Evolutionary conservation across 352 stramenopile genomes (phyloP), one percentile per base, ranked within the genome.

Genomic region (Phytophthora pisi): DNA sequence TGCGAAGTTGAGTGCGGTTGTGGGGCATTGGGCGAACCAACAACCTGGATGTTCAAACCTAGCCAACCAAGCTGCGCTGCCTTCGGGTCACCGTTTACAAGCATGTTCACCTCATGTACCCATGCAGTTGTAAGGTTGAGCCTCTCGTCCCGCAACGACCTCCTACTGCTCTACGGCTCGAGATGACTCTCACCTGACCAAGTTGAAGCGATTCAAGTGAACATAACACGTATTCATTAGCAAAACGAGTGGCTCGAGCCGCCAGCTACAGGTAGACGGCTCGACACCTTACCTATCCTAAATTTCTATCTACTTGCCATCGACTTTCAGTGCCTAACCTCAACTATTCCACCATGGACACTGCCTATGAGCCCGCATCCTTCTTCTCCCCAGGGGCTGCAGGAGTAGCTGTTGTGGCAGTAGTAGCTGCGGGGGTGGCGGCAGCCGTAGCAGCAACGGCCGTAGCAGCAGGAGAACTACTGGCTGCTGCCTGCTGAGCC

Each of bases 221-320:
- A 67, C 67, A 68, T 20, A 64, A 74, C 53, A 70, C 59, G 51
- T 60, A 70, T 77, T 61, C 52, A 60, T 63, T 73, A 59, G 58
- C 65, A 73, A 73, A 76, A 73, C 53, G 57, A 70, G 63, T 61
- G 67, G 31, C 56, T 30, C 40, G 9, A 70, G 47, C 26, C 45
- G 31, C 16, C 63, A 54, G 15, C 24, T 46, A 42, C 63, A 54
- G 9, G 13, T 46, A 42, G n/a, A 55, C 38, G 45, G 18, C 56
- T 61, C 28, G 13, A 47, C 26, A 36, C 46, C 57, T 24, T 61
- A 52, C 53, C 64, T 76, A 76, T 70, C 64, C 68, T 75, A 75
- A 52, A 64, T 65, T 75, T 73, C 64, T 76, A 72, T 72, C 67
- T 67, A 62, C 51, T 61, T 20, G 20, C 20, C 20, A 20, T 20